Conservation (phyloP, 257 asterid genomes). For the Fraxinus excelsior region DNA sequence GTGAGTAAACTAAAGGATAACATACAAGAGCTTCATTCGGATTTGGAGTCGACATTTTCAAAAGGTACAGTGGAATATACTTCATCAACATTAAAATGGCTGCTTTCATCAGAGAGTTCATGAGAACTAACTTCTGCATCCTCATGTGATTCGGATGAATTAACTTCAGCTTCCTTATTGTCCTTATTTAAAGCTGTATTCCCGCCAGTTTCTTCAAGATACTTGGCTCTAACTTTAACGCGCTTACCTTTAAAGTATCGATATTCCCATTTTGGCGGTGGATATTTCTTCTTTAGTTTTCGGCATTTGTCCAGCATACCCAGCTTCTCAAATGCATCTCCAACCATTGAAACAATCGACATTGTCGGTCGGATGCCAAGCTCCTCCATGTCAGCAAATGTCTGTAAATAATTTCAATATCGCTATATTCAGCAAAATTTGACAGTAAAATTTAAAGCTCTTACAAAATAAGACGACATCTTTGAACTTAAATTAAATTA, state of each 20-base stretch:
- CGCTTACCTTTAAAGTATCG: conserved; percentile 80
- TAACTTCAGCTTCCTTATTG: conserved; percentile 29
- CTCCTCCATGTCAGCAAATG: conserved; percentile 98
- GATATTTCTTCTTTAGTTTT: conserved; percentile 71
- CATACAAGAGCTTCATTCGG: not conserved
- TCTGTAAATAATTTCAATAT: conserved; percentile 37
- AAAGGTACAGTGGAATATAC: not conserved
- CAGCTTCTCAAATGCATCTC: conserved; percentile 69
- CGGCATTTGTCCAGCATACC: conserved; percentile 72
- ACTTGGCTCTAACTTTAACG: conserved; percentile 54
- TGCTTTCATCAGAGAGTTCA: conserved; percentile 17
- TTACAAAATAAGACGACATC: not conserved
- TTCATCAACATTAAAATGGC: not conserved
- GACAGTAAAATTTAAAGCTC: not conserved
- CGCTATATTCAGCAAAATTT: not conserved
- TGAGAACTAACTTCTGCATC: conserved; percentile 32
- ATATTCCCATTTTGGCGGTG: conserved; percentile 86
- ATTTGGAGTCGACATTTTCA: not conserved
- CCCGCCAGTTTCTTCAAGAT: conserved; percentile 22
- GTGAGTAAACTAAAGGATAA: not conserved
- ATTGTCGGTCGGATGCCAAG: conserved; percentile 72
- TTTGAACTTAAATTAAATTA: not conserved
- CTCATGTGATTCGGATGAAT: conserved; percentile 27
- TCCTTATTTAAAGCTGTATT: conserved; percentile 21
- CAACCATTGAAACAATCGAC: conserved; percentile 67